Evolutionary conservation across 108 stramenopile genomes (phyloP), one percentile per base, ranked within the genome.

Genomic region (Skeletonema potamos): DNA sequence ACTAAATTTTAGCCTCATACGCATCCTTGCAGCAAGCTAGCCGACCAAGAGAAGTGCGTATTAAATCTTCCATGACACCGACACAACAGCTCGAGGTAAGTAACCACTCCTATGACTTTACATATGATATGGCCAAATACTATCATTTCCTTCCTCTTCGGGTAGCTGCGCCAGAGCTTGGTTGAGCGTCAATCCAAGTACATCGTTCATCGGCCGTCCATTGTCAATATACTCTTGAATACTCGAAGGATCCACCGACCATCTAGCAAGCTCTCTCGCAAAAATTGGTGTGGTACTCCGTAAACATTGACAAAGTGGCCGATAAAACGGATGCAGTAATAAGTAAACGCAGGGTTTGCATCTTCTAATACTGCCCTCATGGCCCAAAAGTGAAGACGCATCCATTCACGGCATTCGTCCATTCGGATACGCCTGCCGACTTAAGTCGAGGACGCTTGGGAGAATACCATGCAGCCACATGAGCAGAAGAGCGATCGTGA

Each of bases 301-400:
- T 90, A 90, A 15, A 90, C 82, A n/a, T 60, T 46, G 0, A 90
- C 86, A 68, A 87, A 90, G 69, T 90, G 89, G 3, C 75, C 89
- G 74, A 90, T 90, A 81, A 87, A 84, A 12, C 86, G 72, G 5
- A 90, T 62, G 48, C 86, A 90, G 70, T 86, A 87, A 58, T 90
- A 83, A 30, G 66, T 80, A 77, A 87, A 90, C 30, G 48, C 68
- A 27, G 89, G 89, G 1, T n/a, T 51, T 51, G 6, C 6, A 22
- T 51, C 48, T 8, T 20, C 48, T 8, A 51, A 85, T 0, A 72
- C 37, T 44, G 84, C 79, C 6, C 90, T 81, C 74, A 87, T 36
- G 13, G 90, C 87, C 84, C 82, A 87, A 51, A 91, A 91, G 61
- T 88, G 87, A 10, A 91, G 56, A 6, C 90, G 73, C 90, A 91